Percentiles rank a stretch among this genome's conserved stretches.
phyloP scores from a whole-genome alignment of 192 early-diverging fungal genomes.

The Coemansia pectinata region DNA sequence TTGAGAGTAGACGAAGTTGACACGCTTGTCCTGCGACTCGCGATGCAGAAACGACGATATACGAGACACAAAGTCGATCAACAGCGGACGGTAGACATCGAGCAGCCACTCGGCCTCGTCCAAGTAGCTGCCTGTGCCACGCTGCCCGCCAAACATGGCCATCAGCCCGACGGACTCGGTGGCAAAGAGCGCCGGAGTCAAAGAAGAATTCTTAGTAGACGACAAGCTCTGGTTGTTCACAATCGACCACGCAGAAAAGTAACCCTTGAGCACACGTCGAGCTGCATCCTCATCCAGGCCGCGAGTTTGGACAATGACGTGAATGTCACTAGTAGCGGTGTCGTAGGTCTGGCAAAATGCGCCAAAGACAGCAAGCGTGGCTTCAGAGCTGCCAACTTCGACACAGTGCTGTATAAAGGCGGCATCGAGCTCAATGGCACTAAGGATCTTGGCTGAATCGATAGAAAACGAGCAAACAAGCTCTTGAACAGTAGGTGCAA shows the following conservation, averaged over 20 bases:
- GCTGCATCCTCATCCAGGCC: background rate
- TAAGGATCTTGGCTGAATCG: too few species aligned
- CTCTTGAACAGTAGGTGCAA: too few species aligned
- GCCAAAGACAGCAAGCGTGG: too few species aligned
- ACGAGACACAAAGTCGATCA: slow-evolving; percentile 69
- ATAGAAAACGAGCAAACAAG: too few species aligned
- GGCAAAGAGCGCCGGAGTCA: too few species aligned
- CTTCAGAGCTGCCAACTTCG: too few species aligned
- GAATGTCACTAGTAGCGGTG: background rate
- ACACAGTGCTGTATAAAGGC: too few species aligned
- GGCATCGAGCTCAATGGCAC: too few species aligned
- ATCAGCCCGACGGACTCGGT: too few species aligned
- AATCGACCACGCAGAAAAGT: slow-evolving; percentile 15
- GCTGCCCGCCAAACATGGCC: too few species aligned
- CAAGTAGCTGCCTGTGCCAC: slow-evolving; percentile 71
- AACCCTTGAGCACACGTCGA: slow-evolving; percentile 17
- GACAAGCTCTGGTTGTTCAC: background rate
- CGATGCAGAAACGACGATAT: slow-evolving; percentile 68
- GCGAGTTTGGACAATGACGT: slow-evolving; percentile 6
- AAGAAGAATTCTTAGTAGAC: too few species aligned
- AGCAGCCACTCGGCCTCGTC: slow-evolving; percentile 75
- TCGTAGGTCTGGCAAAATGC: too few species aligned
- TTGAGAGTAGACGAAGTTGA: slow-evolving; percentile 59
- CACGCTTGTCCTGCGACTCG: slow-evolving; percentile 57
- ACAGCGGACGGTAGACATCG: slow-evolving; percentile 70